Evolutionary conservation across 176 grass and related monocot species (phyloP).

Genomic region (Oryza meyeriana): DNA sequence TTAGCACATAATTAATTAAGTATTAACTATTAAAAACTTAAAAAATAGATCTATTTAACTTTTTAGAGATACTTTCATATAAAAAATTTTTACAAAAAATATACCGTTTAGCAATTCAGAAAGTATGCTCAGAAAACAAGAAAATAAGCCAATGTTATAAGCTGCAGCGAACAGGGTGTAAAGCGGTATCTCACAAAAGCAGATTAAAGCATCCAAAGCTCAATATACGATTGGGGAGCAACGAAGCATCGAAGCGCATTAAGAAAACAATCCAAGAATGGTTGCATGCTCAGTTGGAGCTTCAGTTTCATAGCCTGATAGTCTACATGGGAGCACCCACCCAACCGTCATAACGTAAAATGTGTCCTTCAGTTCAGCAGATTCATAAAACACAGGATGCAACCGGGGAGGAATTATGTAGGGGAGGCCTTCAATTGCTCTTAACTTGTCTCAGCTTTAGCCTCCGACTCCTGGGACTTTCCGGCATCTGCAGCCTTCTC

Average conservation of each 20-base stretch:
- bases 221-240: background rate
- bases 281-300: background rate
- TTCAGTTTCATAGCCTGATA: constrained; percentile 6
- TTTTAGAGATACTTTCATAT: no score
- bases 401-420: constrained; percentile 1
- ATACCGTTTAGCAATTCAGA: no score
- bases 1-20: no score
- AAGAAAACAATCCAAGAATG: constrained; percentile 17
- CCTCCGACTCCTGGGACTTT: constrained; percentile 21
- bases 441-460: constrained; percentile 31
- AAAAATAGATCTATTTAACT: no score
- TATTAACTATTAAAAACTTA: no score
- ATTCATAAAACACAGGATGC: constrained; percentile 30
- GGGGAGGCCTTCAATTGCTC: constrained; percentile 33
- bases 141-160: no score
- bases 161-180: no score
- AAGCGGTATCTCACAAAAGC: background rate
- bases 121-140: no score
- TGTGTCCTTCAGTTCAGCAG: background rate
- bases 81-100: no score
- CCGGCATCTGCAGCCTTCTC: constrained; percentile 27
- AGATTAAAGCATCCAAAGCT: background rate
- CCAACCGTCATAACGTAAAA: constrained; percentile 14
- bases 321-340: constrained; percentile 8
- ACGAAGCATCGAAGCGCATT: constrained; percentile 6